Evolutionary conservation across 2,329 filamentous ascomycete species (phyloP).

Genomic region (Alternaria sp.): DNA sequence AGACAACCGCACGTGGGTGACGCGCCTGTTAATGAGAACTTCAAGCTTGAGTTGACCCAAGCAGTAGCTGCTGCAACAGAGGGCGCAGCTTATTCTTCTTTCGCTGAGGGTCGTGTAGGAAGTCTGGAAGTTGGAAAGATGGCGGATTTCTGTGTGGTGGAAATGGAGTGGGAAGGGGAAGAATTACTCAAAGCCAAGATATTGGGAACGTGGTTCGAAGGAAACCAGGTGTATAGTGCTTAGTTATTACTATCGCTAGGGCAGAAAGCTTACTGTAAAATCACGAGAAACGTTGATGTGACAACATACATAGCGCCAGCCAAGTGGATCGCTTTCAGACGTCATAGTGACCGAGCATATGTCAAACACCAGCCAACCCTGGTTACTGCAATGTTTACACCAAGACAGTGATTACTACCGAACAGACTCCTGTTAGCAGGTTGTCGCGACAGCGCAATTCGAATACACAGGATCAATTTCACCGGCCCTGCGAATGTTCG

Average conservation of each 20-base stretch:
- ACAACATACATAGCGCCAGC: background rate
- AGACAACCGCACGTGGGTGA: constrained; percentile 55
- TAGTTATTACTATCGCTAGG: background rate
- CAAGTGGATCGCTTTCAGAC: background rate
- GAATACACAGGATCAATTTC: background rate
- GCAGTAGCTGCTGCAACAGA: constrained; percentile 64
- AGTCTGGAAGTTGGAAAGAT: constrained; percentile 61
- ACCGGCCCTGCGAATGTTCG: background rate
- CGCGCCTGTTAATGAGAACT: constrained; percentile 62
- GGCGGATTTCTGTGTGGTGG: constrained; percentile 67
- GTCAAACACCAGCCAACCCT: background rate
- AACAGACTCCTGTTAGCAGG: background rate
- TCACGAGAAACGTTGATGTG: background rate
- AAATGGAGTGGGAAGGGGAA: constrained; percentile 61
- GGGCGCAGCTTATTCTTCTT: constrained; percentile 67
- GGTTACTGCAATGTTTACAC: background rate
- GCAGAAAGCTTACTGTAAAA: background rate
- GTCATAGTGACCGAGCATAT: background rate
- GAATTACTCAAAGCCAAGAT: constrained; percentile 59
- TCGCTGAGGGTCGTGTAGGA: constrained; percentile 64
- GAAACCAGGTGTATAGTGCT: constrained; percentile 43
- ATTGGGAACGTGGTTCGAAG: constrained; percentile 64
- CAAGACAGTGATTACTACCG: background rate
- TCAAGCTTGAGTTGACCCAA: constrained; percentile 63
- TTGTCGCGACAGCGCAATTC: background rate